Evolutionary conservation across 2,329 filamentous ascomycete species (phyloP), one percentile per base, ranked within the genome.

Genomic region (Epichloe sibirici): DNA sequence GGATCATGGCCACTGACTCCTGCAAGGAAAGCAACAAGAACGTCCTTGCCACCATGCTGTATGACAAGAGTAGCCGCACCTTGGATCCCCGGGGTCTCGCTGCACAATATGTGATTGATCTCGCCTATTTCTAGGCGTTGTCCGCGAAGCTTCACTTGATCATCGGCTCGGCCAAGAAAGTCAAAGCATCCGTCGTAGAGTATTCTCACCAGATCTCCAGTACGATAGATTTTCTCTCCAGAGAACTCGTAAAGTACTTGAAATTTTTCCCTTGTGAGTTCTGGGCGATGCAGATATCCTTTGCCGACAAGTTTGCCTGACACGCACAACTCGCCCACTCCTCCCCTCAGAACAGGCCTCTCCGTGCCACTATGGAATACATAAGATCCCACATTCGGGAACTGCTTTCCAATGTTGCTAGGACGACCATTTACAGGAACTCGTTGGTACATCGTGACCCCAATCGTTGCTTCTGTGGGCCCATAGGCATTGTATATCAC

Each of bases 401-500:
- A 96, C 57, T 89, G 86, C 28, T 76, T 77, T 0, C 90, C 90
- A 58, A 96, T 96, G 61, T 96, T 96, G 11, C 88, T 86, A 0
- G 90, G 82, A 34, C 89, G 85, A 0, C 88, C 89, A 57, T 86
- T 86, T 21, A 72, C 67, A 0, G 88, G 86, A 7, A 95, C 88
- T 37, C 87, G 78, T n/a, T 84, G 83, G 59, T 86, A 90, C 77
- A 93, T 94, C 0, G 90, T 95, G 38, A 90, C 86, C 5, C 90
- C 90, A 57, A 96, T 96, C 0, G 90, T 96, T 0, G 88, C 86
- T 65, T 96, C 91, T 0, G 90, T 96, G 1, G 90, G 91, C 0
- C 90, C 90, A 58, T 95, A 89, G 3, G 89, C 90, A 61, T 96
- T 96, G 71, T 95, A 91, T 13, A 97, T 90, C 44, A 90, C 88